Evolutionary conservation across 495 filamentous ascomycete genomes (phyloP).

Genomic region (Margaritispora aquatica): DNA sequence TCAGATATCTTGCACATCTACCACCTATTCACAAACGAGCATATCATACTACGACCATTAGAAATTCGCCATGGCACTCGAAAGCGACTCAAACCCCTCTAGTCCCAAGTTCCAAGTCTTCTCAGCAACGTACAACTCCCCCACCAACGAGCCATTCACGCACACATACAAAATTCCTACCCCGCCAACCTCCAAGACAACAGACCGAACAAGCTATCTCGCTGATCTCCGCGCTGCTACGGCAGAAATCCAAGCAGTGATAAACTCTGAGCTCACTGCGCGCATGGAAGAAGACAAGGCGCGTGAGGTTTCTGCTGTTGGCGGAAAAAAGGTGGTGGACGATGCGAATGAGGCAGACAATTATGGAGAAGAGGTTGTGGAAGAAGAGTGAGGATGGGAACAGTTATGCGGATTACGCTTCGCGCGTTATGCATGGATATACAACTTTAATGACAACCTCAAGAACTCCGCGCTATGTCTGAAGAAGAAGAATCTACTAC

Average conservation of each 20-base stretch:
- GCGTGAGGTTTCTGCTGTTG: conserved; percentile 23
- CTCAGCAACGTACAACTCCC: conserved; percentile 52
- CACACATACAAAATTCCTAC: conserved; percentile 38
- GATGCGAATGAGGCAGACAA: conserved; percentile 73
- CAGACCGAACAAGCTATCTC: conserved; percentile 62
- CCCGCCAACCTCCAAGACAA: conserved; percentile 29
- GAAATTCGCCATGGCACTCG: not conserved
- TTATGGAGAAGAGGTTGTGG: conserved; percentile 74
- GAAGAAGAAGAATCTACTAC: not conserved
- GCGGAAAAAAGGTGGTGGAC: conserved; percentile 28
- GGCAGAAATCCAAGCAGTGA: conserved; percentile 55
- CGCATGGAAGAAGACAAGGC: conserved; percentile 80
- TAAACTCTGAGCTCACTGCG: conserved; percentile 79
- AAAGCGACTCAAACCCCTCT: not conserved
- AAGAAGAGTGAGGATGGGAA: conserved; percentile 39
- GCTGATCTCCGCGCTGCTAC: conserved; percentile 54
- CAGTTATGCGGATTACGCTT: conserved; percentile 14
- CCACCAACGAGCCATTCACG: conserved; percentile 38
- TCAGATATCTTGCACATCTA: too few relatives aligned
- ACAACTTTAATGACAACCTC: not conserved
- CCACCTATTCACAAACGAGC: too few relatives aligned
- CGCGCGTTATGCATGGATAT: conserved; percentile 1
- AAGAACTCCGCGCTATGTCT: conserved; percentile 16
- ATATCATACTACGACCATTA: not conserved
- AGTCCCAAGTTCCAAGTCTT: not conserved